Evolutionary conservation across 257 asterid genomes (phyloP).

Genomic region (Solanum commersonii): DNA sequence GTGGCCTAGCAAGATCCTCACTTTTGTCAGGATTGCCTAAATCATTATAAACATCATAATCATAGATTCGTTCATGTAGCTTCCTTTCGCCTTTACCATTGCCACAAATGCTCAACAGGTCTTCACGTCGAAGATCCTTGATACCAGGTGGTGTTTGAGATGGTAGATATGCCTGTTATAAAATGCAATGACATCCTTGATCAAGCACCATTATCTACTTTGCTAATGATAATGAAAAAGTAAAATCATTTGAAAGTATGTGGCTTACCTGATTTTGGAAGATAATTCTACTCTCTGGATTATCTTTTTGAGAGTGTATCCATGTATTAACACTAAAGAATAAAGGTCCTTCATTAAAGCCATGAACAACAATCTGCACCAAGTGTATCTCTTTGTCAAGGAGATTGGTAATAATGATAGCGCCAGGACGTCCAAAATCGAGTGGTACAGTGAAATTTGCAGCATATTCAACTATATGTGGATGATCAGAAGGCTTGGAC

Average conservation of each 20-base stretch:
- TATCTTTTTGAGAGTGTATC: conserved; percentile 72
- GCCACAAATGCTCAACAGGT: conserved; percentile 61
- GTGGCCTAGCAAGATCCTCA: conserved; percentile 49
- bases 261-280: conserved; percentile 62
- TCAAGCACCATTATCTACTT: not conserved
- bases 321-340: conserved; percentile 77
- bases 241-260: not conserved
- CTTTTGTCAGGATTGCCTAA: conserved; percentile 78
- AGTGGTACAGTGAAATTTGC: conserved; percentile 57
- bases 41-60: conserved; percentile 76
- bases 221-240: not conserved
- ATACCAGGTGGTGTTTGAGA: conserved; percentile 80
- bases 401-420: conserved; percentile 57
- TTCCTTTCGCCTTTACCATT: conserved; percentile 63
- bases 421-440: conserved; percentile 83
- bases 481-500: conserved; percentile 46
- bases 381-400: conserved; percentile 73
- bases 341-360: conserved; percentile 46
- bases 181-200: not conserved
- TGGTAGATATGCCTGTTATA: conserved; percentile 63
- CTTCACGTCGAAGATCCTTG: conserved; percentile 60
- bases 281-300: conserved; percentile 65
- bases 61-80: conserved; percentile 68
- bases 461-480: conserved; percentile 55
- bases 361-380: conserved; percentile 69